phyloP scores from a whole-genome alignment of 2,329 filamentous ascomycete species.

The Chaetomium olivaceum region DNA sequence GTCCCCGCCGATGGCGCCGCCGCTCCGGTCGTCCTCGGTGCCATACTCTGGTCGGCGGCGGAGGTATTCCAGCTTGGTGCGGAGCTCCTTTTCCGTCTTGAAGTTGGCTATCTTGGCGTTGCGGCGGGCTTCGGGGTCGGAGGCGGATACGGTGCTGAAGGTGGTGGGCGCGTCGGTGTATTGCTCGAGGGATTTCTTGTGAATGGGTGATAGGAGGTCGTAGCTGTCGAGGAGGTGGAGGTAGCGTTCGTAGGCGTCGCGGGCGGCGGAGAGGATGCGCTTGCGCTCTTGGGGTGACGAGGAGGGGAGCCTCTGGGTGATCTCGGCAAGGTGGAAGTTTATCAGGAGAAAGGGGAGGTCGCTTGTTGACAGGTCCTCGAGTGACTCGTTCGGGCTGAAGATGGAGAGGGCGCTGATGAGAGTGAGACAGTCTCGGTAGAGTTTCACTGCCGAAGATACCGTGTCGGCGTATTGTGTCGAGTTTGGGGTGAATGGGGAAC shows the following conservation, averaged over 20 bases:
- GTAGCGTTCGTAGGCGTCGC: constrained; percentile 75
- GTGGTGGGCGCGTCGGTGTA: constrained; percentile 71
- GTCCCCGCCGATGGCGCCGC: constrained; percentile 68
- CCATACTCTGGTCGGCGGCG: constrained; percentile 51
- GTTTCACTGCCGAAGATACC: constrained; percentile 65
- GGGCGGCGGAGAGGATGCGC: constrained; percentile 60
- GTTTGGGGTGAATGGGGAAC: constrained; percentile 61
- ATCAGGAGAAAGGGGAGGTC: constrained; percentile 84
- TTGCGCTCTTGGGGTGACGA: constrained; percentile 58
- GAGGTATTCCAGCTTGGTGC: constrained; percentile 70
- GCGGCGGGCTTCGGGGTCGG: constrained; percentile 65
- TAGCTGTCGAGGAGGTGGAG: constrained; percentile 78
- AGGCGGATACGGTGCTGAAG: constrained; percentile 68
- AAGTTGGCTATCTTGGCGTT: constrained; percentile 86
- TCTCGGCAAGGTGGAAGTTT: constrained; percentile 76
- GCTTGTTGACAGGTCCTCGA: constrained; percentile 84
- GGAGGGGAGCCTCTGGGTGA: constrained; percentile 67
- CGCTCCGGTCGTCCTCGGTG: constrained; percentile 53
- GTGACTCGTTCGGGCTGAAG: constrained; percentile 85
- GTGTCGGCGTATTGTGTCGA: constrained; percentile 66
- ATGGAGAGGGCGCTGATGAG: constrained; percentile 71
- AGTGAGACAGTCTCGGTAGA: constrained; percentile 71
- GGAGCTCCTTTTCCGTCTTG: constrained; percentile 80
- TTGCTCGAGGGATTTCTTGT: constrained; percentile 69
- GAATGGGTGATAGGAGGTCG: constrained; percentile 63